Evolutionary conservation across 805 yeast species (phyloP), one percentile per base, ranked within the genome.

Genomic region (Danielia reshetovae): DNA sequence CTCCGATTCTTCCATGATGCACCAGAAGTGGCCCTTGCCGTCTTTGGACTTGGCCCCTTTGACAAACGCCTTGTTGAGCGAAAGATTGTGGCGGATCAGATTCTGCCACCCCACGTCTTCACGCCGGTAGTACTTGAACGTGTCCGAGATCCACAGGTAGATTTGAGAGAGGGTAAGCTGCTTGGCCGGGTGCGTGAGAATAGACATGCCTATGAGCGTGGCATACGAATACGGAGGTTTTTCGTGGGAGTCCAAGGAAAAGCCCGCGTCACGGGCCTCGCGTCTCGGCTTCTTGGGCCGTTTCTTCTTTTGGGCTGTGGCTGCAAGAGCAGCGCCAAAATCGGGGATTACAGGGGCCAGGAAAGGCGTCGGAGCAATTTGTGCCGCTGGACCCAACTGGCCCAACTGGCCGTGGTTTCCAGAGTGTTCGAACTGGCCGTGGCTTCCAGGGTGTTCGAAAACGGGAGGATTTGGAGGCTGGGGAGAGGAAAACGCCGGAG

Each of bases 141-240:
- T 83, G 29, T 78, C 79, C 7, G 93, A 78, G 28, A 90, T 93
- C 98, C 98, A 90, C 48, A 69, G 72, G 64, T 90, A 90, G 27
- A 90, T 93, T 52, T 87, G 96, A 6, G 70, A 62, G 27, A 67
- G 52, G 3, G 72, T 65, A 37, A 67, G 57, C 34, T 54, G 53
- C 38, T 60, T 63, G 19, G 66, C 68, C 1, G 81, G 79, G n/a
- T 95, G 79, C 41, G 93, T 76, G 45, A 90, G 65, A 31, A 90
- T 85, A 2, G 97, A 90, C 82, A 90, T 81, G 2, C 96, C 96
- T 43, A 90, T 90, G 40, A 90, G 70, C 34, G 88, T 81, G 3
- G 98, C 98, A 55, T 90, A 90, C 5, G 96, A 86, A 57, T 80
- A 89, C 0, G 96, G 96, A 2, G 98, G 98, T 58, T 93, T 90